Evolutionary conservation across 176 grass and related monocot species (phyloP), one percentile per base, ranked within the genome.

Genomic region (Themeda triandra): DNA sequence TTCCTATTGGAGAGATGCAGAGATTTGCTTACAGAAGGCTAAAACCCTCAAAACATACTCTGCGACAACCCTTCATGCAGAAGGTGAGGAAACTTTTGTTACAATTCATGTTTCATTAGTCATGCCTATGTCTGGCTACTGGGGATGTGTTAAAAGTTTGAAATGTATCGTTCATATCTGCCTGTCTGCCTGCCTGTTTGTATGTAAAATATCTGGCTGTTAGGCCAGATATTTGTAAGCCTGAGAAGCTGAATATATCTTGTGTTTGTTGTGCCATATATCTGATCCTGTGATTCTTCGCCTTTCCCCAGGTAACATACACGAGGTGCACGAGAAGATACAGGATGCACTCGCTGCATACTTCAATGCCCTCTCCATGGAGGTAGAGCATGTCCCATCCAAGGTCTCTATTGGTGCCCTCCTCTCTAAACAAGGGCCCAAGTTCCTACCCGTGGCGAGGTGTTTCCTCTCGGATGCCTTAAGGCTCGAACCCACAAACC

Each of bases 11-110:
- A 91, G 87, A 89, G 93, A 99, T 86, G 93, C 93, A 10, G 81
- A 94, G 84, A 83, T 99, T 85, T 99, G 96, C 88, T 96, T 99
- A 89, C 92, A 99, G 80, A 99, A 96, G 83, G 91, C 93, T 56
- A 90, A 91, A 71, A 30, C 91, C 86, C 90, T 96, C 65, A 92
- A 92, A 76, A 74, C 86, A 30, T 96, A 90, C 66, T 94, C 97
- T 51, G 93, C 93, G 10, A 81, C 81, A 74, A 90, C 85, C 12
- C 71, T 94, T 81, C 91, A 99, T 63, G 89, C 81, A 18, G 90
- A 96, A 89, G 97, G 97, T 96, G 70, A 80, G 79, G 25, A 58
- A 81, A 39, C 31, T 59, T 73, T 39, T 53, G 39, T 80, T 21
- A 63, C 19, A 6, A 30, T 69, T 60, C 28, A 62, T 74, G 28